Evolutionary conservation across 73 alveolate genomes (phyloP), one percentile per base, ranked within the genome.

Genomic region (Paramecium octaurelia): DNA sequence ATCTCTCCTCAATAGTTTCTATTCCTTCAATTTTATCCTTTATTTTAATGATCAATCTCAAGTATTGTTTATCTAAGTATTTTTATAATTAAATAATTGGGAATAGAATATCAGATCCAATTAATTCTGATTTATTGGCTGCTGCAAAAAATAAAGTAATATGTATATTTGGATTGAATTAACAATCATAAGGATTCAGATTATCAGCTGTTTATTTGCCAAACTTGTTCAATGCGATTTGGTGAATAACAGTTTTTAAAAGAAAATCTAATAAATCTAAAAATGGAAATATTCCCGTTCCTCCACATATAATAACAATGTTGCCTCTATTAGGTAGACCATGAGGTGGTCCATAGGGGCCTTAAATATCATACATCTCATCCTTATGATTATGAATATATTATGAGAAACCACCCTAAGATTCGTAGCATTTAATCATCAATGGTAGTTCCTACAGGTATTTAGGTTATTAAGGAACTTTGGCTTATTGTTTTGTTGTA

Each of bases 261-360:
- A 88, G 46, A 48, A 54, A 88, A 18, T 88, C 93, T 27, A 88
- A 84, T 38, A 88, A 38, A 70, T 88, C 93, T 27, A 69, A 54
- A 80, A 88, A 88, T 29, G 93, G 93, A 38, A 88, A 59, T 40
- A 88, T 14, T 36, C 93, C 93, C 1, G 93, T 88, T 31, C 93
- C 93, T 16, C 93, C 93, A 43, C 93, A 88, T 21, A 88, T 88
- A 14, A 88, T 69, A 6, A 88, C 71, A 42, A 69, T 36, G 1
- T 88, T 58, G 21, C 93, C 93, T 42, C 44, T 59, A 24, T 58
- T 38, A 0, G 90, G 90, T 38, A 77, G 16, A 4, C 90, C 90
- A 44, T 27, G 48, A 35, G 90, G 48, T 14, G 70, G 42, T 16
- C 90, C 90, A 42, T 38, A 77, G 11, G 90, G 90, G 2, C 90